These are phyloP conservation scores for Fragilariopsis cylindrus DNA, from an alignment of 108 stramenopile species.

Conservation along the genomic window DNA sequence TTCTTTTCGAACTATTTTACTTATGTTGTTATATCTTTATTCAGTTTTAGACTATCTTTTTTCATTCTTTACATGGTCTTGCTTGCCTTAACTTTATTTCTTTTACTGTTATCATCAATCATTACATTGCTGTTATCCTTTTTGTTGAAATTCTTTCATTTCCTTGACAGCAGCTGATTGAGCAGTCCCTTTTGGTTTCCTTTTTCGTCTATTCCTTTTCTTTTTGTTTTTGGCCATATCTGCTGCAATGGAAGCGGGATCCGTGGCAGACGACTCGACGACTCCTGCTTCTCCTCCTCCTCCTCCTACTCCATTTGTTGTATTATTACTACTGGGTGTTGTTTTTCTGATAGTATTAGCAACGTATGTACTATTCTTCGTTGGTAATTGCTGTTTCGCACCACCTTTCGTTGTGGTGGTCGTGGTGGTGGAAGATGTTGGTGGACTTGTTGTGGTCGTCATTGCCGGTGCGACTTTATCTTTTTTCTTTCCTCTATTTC, in stretches of 20 bases:
- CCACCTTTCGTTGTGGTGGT: not conserved
- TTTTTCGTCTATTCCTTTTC: not conserved
- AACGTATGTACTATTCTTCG: too few relatives aligned
- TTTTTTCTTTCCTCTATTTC: not conserved
- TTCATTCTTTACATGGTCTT: too few relatives aligned
- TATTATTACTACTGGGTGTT: too few relatives aligned
- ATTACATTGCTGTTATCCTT: too few relatives aligned
- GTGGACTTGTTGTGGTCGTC: not conserved
- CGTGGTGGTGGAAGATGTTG: not conserved
- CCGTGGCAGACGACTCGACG: not conserved
- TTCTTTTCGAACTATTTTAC: too few relatives aligned
- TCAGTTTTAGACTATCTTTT: too few relatives aligned
- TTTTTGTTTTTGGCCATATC: slow-evolving; percentile 7
- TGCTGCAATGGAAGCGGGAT: slow-evolving; percentile 2
- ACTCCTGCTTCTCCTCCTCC: not conserved
- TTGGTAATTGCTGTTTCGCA: not conserved
- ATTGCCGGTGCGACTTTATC: not conserved
- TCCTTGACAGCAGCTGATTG: slow-evolving; percentile 3
- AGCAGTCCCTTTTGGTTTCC: not conserved
- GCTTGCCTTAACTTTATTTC: too few relatives aligned
- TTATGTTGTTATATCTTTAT: too few relatives aligned
- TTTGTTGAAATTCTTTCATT: slow-evolving; percentile 8
- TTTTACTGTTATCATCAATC: too few relatives aligned
- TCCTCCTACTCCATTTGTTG: not conserved
- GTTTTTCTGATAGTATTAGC: too few relatives aligned